Conservation (phyloP, 345 rosid species). For the Hirschfeldia incana region DNA sequence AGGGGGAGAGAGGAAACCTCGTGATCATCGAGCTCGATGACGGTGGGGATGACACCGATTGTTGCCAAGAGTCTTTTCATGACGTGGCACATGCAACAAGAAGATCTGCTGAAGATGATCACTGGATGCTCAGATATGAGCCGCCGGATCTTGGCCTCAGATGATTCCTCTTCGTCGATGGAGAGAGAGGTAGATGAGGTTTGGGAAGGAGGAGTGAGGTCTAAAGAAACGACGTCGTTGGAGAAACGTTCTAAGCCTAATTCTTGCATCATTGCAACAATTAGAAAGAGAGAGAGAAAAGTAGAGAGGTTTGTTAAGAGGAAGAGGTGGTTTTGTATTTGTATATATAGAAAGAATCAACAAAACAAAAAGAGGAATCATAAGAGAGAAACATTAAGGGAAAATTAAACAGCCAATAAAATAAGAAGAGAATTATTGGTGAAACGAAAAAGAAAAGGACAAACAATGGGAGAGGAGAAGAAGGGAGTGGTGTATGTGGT, state of each 20-base stretch:
- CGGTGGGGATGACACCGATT: conserved; percentile 86
- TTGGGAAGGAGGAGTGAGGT: conserved; percentile 49
- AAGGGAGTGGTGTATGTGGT: conserved; percentile 42
- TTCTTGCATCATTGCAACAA: conserved; percentile 58
- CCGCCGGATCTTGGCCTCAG: conserved; percentile 73
- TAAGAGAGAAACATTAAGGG: neutral
- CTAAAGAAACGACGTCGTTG: conserved; percentile 46
- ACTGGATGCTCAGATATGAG: conserved; percentile 88
- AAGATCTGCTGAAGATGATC: conserved; percentile 77
- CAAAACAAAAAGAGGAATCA: conserved; percentile 19
- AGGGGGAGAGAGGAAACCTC: conserved; percentile 70
- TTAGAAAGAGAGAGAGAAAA: conserved; percentile 15
- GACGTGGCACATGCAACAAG: conserved; percentile 98
- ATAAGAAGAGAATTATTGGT: conserved; percentile 38
- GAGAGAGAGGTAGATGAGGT: conserved; percentile 53
- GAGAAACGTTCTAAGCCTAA: conserved; percentile 55
- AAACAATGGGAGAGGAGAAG: conserved; percentile 26
- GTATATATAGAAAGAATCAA: conserved; percentile 40
- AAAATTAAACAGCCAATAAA: conserved; percentile 6
- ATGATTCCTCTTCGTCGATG: conserved; percentile 73
- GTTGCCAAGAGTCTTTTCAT: conserved; percentile 80
- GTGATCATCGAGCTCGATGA: conserved; percentile 84
- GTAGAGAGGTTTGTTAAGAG: conserved; percentile 16
- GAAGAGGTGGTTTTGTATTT: conserved; percentile 18
- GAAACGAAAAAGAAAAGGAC: conserved; percentile 25